phyloP scores from a whole-genome alignment of 768 basidiomycete genomes.

The Panellus pusillus region DNA sequence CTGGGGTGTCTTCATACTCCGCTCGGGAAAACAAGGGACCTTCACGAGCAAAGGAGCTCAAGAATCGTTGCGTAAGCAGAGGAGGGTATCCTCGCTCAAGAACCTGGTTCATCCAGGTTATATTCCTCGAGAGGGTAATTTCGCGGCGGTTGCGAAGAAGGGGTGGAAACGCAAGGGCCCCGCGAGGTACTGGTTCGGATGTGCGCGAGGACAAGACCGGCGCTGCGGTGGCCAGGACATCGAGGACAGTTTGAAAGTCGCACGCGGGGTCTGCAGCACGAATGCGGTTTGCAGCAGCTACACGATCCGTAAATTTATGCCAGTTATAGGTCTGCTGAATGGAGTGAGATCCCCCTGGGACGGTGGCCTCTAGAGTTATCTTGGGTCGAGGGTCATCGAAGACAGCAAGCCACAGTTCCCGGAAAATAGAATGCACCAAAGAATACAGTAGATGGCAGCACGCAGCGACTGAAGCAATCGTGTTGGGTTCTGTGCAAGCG shows the following conservation, averaged over 20 bases:
- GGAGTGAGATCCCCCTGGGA: constrained; percentile 1
- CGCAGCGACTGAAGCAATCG: constrained; percentile 33
- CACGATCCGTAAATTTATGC: constrained; percentile 13
- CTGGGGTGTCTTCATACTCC: constrained; percentile 27
- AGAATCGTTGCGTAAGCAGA: constrained; percentile 27
- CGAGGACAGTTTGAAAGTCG: constrained; percentile 22
- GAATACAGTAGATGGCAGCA: constrained; percentile 33
- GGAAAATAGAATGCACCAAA: constrained; percentile 47
- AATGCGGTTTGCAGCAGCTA: constrained; percentile 11
- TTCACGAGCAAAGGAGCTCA: constrained; percentile 25
- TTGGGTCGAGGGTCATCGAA: constrained; percentile 52
- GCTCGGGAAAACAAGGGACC: constrained; percentile 19
- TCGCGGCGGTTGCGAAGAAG: constrained; percentile 11
- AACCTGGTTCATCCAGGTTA: constrained; percentile 34
- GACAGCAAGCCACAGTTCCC: constrained; percentile 44
- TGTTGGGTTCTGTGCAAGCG: constrained; percentile 17
- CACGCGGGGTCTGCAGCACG: constrained; percentile 2
- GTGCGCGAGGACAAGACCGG: neutral
- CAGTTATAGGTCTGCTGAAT: constrained; percentile 21
- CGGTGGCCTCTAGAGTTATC: constrained; percentile 13
- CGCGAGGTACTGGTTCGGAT: constrained; percentile 1
- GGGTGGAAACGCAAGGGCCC: constrained; percentile 14
- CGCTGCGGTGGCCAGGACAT: constrained; percentile 20
- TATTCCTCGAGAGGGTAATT: constrained; percentile 30
- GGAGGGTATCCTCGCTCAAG: constrained; percentile 36